Conservation (phyloP, 208 protist species). For the Acanthamoeba triangularis region DNA sequence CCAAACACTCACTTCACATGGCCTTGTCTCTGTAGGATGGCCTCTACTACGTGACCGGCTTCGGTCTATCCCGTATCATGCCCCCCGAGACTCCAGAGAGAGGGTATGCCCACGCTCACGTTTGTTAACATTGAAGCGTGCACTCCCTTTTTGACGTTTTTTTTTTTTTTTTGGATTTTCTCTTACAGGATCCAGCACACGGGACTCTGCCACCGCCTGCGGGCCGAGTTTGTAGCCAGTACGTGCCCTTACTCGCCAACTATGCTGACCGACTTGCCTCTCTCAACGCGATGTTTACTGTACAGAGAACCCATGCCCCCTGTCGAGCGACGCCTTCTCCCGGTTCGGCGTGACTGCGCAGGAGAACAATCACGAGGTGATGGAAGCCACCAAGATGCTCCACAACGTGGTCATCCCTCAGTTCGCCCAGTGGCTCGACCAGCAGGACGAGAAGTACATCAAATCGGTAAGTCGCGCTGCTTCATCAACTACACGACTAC, state of each 20-base stretch:
- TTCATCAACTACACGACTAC: too few species aligned
- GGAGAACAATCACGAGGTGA: slow-evolving; percentile 79
- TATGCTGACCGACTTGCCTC: neutral
- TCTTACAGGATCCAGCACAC: slow-evolving; percentile 74
- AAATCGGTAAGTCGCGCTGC: slow-evolving; percentile 3
- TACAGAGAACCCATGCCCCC: slow-evolving; percentile 64
- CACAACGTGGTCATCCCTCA: slow-evolving; percentile 74
- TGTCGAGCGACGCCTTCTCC: slow-evolving; percentile 76
- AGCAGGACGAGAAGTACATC: slow-evolving; percentile 72
- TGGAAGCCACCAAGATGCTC: slow-evolving; percentile 68
- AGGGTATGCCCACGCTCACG: neutral
- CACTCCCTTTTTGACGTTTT: neutral
- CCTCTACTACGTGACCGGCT: slow-evolving; percentile 63
- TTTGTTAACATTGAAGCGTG: neutral
- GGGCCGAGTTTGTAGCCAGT: slow-evolving; percentile 75
- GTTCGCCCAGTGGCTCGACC: slow-evolving; percentile 70
- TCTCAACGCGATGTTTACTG: neutral
- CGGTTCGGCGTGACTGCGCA: slow-evolving; percentile 61
- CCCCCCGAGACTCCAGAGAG: slow-evolving; percentile 72
- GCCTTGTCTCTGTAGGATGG: slow-evolving; percentile 3
- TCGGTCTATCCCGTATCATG: slow-evolving; percentile 71
- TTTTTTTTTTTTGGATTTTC: neutral
- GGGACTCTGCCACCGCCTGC: slow-evolving; percentile 63
- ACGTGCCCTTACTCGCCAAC: neutral
- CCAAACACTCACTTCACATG: neutral